Percentiles rank a stretch among this genome's conserved stretches.
These are phyloP conservation scores for Chlorella vulgaris DNA, from an alignment of 139 green algal species.

Conservation along the genomic window DNA sequence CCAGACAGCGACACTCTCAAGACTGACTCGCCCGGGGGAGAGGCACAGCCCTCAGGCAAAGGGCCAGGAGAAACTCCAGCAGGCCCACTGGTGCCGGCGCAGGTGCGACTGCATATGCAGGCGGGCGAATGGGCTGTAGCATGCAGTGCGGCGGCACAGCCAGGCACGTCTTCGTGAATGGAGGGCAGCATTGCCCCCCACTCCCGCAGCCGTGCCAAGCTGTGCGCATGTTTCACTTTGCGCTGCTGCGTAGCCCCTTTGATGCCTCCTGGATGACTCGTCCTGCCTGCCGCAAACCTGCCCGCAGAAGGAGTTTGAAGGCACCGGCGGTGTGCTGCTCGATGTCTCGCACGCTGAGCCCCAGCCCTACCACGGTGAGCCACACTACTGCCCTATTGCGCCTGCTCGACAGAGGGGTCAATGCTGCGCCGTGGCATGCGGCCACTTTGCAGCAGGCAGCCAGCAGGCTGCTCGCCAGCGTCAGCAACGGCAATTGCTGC, in stretches of 20 bases:
- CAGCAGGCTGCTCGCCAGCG: too few species aligned
- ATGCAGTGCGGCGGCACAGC: too few species aligned
- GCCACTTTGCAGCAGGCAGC: too few species aligned
- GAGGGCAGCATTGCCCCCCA: too few species aligned
- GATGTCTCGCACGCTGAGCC: neutral
- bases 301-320: constrained; percentile 11
- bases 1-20: constrained; percentile 4
- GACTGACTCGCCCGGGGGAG: neutral
- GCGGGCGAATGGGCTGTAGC: neutral
- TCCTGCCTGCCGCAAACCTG: neutral
- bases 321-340: constrained; percentile 18
- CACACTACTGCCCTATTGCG: neutral
- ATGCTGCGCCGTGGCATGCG: too few species aligned
- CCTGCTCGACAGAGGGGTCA: too few species aligned
- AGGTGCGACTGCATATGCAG: neutral
- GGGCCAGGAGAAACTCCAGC: neutral
- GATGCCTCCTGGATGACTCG: neutral
- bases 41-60: constrained; percentile 1
- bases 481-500: too few species aligned
- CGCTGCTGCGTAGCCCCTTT: neutral
- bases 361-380: neutral
- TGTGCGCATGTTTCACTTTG: neutral
- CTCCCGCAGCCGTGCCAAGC: too few species aligned
- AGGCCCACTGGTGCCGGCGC: neutral
- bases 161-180: too few species aligned